Evolutionary conservation across 2,329 filamentous ascomycete genomes (phyloP).

Genomic region (Zymoseptoria brevis): DNA sequence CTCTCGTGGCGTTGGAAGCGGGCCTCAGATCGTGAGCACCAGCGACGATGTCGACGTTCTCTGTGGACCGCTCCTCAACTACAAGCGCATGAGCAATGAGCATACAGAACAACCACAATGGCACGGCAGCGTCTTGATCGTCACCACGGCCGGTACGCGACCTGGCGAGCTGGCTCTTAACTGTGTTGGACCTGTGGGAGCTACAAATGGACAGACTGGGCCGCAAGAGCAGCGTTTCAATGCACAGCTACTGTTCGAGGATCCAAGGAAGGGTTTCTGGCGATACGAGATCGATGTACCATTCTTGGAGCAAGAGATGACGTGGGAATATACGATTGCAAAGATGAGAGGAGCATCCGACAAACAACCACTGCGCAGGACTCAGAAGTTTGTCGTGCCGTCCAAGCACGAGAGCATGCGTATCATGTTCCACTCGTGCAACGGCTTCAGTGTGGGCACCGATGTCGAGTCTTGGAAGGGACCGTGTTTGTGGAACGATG

Average conservation of each 20-base stretch:
- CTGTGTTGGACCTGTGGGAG: constrained; percentile 40
- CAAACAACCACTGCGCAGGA: constrained; percentile 16
- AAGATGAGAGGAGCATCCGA: constrained; percentile 43
- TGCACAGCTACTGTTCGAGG: constrained; percentile 53
- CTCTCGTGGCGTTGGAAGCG: constrained; percentile 33
- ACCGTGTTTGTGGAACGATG: constrained; percentile 55
- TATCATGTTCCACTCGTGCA: constrained; percentile 63
- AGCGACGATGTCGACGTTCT: constrained; percentile 48
- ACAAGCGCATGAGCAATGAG: constrained; percentile 60
- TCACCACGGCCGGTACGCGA: constrained; percentile 63
- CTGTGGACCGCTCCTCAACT: constrained; percentile 70
- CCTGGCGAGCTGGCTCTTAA: constrained; percentile 54
- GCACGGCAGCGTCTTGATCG: constrained; percentile 79
- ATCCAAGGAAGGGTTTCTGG: constrained; percentile 52
- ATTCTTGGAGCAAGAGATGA: constrained; percentile 63
- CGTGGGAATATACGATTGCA: constrained; percentile 71
- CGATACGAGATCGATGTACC: constrained; percentile 52
- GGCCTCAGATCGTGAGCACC: constrained; percentile 38
- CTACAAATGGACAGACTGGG: constrained; percentile 21
- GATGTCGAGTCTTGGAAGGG: constrained; percentile 56
- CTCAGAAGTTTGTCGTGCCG: constrained; percentile 50
- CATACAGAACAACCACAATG: constrained; percentile 47
- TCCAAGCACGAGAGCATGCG: constrained; percentile 57
- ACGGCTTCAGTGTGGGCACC: constrained; percentile 59
- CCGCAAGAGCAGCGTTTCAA: constrained; percentile 30